Evolutionary conservation across 352 stramenopile genomes (phyloP), one percentile per base, ranked within the genome.

Genomic region (Globisporangium paroecandrum): DNA sequence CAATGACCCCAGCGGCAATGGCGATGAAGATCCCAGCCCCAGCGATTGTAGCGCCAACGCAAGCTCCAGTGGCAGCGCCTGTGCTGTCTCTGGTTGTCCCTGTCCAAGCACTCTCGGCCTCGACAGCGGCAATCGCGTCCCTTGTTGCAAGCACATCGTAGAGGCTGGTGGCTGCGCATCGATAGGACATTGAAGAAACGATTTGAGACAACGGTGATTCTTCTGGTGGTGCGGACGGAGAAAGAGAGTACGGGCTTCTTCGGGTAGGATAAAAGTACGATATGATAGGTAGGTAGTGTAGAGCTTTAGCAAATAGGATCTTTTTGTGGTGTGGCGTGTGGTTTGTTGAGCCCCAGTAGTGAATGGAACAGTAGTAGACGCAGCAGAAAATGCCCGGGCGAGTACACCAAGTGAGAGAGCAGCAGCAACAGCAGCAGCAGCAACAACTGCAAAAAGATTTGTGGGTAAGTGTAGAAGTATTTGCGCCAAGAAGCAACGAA

Each of bases 221-320:
- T 60, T 59, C 54, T 25, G 27, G 55, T 58, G 53, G 13, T 58
- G 53, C 15, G 25, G 25, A 32, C 24, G 10, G 51, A 41, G 54
- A 34, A 61, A 61, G 55, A 22, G 60, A 65, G 60, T 64, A 32
- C 43, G 41, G 27, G 27, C 60, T 27, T 46, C 61, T 66, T 65
- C 61, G 58, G 61, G 60, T 13, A 41, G 47, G 60, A 58, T 46
- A 56, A 9, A 58, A 66, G 63, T 68, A 68, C 63, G 63, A 68
- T 68, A 68, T 68, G 63, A 68, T 68, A 66, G 60, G 55, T 61
- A 68, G 63, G 63, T 68, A 68, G 63, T 32, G 29, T 32, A 62
- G 13, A 68, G 62, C 63, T 62, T 62, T 68, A 68, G 63, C 55
- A 62, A 60, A 62, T 68, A 68, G 51, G 51, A 68, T 60, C 41